Percentiles rank a stretch among this genome's conserved stretches.
phyloP scores from a whole-genome alignment of 495 filamentous ascomycete species.

The Echria macrotheca region DNA sequence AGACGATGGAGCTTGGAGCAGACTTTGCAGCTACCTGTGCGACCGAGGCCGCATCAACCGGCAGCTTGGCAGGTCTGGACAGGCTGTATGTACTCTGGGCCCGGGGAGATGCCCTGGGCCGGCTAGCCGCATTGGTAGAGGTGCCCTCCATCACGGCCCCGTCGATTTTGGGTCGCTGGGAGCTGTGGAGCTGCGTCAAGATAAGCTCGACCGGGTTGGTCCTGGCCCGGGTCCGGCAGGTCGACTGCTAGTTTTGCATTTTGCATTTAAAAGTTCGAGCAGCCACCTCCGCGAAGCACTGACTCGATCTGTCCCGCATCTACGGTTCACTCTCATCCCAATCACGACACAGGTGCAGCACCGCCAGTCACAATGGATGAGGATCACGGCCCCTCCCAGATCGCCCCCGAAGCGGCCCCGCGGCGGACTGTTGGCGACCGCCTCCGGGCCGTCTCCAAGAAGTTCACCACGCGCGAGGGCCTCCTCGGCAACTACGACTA shows the following conservation, averaged over 20 bases:
- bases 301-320: slow-evolving; percentile 2
- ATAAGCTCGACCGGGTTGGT: too few relatives aligned
- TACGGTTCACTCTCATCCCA: neutral
- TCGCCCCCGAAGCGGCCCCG: slow-evolving; percentile 30
- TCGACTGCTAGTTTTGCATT: neutral
- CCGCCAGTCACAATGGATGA: slow-evolving; percentile 35
- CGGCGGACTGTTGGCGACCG: slow-evolving; percentile 29
- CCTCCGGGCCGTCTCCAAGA: slow-evolving; percentile 25
- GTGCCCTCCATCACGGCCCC: neutral
- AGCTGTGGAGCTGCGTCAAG: too few relatives aligned
- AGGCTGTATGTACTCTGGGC: too few relatives aligned
- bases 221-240: neutral
- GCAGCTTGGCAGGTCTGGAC: neutral
- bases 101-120: neutral
- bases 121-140: neutral
- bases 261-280: slow-evolving; percentile 9
- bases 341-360: neutral
- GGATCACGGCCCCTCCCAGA: slow-evolving; percentile 41
- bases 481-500: slow-evolving; percentile 86
- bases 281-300: neutral
- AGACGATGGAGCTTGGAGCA: neutral
- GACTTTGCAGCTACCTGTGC: neutral
- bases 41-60: neutral
- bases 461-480: slow-evolving; percentile 57
- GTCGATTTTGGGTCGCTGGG: too few relatives aligned